Percentiles rank a stretch among this genome's conserved stretches.
These are phyloP conservation scores for Stachybotrys chlorohalonatus DNA, from an alignment of 2,329 filamentous ascomycete genomes.

Conservation along the genomic window DNA sequence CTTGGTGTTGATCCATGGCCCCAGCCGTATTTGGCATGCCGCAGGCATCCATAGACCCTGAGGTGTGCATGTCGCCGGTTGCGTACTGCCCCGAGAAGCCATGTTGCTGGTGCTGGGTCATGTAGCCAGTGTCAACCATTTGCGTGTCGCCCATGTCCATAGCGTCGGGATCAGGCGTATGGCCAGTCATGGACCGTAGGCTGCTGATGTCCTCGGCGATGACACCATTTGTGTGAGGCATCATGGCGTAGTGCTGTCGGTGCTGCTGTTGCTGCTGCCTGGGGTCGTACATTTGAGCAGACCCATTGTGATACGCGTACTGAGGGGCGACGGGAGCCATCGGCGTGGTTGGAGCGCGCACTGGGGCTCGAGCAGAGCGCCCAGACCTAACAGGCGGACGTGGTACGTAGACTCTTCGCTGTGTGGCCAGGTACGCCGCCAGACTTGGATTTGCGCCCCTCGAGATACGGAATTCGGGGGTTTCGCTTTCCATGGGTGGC, in stretches of 20 bases:
- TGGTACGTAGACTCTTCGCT: slow-evolving; percentile 22
- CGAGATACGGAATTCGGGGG: slow-evolving; percentile 27
- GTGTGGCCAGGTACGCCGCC: slow-evolving; percentile 24
- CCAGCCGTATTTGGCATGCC: background rate
- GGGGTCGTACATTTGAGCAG: slow-evolving; percentile 14
- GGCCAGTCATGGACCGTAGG: slow-evolving; percentile 21
- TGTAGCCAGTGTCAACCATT: slow-evolving; percentile 18
- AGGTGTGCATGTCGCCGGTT: slow-evolving; percentile 10
- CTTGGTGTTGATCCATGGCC: background rate
- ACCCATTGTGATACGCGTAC: slow-evolving; percentile 10
- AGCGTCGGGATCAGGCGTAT: slow-evolving; percentile 17
- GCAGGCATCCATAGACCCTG: slow-evolving; percentile 12
- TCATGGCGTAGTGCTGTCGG: slow-evolving; percentile 10
- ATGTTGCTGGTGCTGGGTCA: slow-evolving; percentile 6
- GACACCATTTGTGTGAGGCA: slow-evolving; percentile 19
- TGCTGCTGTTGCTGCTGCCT: slow-evolving; percentile 15
- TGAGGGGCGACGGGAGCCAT: slow-evolving; percentile 11
- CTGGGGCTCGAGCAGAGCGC: slow-evolving; percentile 19
- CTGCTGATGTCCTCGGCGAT: slow-evolving; percentile 27
- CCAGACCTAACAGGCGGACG: slow-evolving; percentile 17
- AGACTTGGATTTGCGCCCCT: slow-evolving; percentile 22
- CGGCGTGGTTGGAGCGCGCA: slow-evolving; percentile 10
- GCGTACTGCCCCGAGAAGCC: slow-evolving; percentile 12
- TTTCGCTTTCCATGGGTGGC: slow-evolving; percentile 17
- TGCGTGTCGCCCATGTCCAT: slow-evolving; percentile 25